Base-by-base conservation (phyloP, 768 basidiomycete species). In the Fomitopsis pulvina region DNA sequence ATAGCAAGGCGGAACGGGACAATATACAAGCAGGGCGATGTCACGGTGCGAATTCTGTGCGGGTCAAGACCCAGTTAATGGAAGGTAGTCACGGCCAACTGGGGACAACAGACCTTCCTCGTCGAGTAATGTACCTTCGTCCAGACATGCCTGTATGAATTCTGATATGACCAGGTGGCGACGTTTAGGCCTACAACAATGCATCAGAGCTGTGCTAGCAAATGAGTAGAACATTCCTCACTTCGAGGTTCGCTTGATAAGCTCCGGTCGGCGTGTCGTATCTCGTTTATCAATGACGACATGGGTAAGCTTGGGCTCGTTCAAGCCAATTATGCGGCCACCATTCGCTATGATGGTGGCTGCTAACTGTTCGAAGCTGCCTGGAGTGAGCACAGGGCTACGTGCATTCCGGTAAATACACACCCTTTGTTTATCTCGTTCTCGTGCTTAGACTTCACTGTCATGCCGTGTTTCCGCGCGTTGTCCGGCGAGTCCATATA, bases 401-500 rank as follows among this genome's bases (percentile, higher is more conserved):
- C 16, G 9, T 18, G 32, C 11, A 22, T 34, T 32, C 39, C 8
- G 21, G 22, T 14, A 40, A 29, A 20, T 14, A 47, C 73, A 55
- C 50, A 85, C 91, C 73, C 76, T 53, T 72, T 58, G 26, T 68
- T 68, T 29, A 89, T 77, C 0, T 72, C 74, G 24, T 68, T 66
- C 58, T 78, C 78, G 37, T 78, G 58, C 63, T 76, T 78, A 41
- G 76, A 62, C 45, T 77, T 78, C 28, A 84, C 71, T 2, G 53
- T 41, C 74, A 95, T 79, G 9, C 75, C 79, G 54, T 90, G 76
- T 62, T 72, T 68, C 7, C 63, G 66, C 0, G 93, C 91, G 58
- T 92, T 92, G 20, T 73, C 73, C 0, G 83, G 77, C 2, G 87
- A 79, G 64, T 98, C 94, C 30, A 98, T 72, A 66, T 96, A 97